Percentiles rank a stretch among this genome's conserved stretches.
These are phyloP conservation scores for Termitomyces sp. DNA, from an alignment of 768 basidiomycete species.

Conservation along the genomic window DNA sequence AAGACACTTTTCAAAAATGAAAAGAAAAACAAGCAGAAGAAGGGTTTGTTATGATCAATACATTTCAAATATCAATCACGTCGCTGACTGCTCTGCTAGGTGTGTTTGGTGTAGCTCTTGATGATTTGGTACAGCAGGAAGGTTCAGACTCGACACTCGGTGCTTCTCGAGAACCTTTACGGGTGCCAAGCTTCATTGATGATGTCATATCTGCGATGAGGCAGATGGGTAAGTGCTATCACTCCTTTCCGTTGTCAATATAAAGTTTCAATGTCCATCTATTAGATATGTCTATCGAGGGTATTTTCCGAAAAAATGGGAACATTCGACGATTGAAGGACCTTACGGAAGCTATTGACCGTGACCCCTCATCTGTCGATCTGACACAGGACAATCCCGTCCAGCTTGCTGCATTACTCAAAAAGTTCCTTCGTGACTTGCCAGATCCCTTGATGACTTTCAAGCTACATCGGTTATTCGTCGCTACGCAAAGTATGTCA, in stretches of 20 bases:
- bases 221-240: slow-evolving; percentile 85
- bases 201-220: slow-evolving; percentile 98
- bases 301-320: slow-evolving; percentile 97
- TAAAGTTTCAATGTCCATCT: slow-evolving; percentile 4
- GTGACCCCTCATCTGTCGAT: slow-evolving; percentile 91
- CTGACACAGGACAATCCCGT: slow-evolving; percentile 94
- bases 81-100: slow-evolving; percentile 43
- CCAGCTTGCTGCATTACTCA: slow-evolving; percentile 92
- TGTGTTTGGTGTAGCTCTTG: slow-evolving; percentile 91
- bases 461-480: slow-evolving; percentile 86
- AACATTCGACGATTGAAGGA: slow-evolving; percentile 94
- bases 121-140: slow-evolving; percentile 89
- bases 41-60: slow-evolving; percentile 48
- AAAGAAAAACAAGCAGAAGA: slow-evolving; percentile 90
- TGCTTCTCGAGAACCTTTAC: slow-evolving; percentile 77
- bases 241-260: not conserved
- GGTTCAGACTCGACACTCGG: slow-evolving; percentile 95
- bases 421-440: slow-evolving; percentile 94
- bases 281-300: slow-evolving; percentile 97
- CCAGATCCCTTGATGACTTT: slow-evolving; percentile 96
- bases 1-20: slow-evolving; percentile 92
- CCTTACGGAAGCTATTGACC: slow-evolving; percentile 88
- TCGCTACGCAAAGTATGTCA: slow-evolving; percentile 81
- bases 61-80: not conserved
- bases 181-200: slow-evolving; percentile 97